phyloP scores from a whole-genome alignment of 495 filamentous ascomycete genomes.

The Neurospora discreta region DNA sequence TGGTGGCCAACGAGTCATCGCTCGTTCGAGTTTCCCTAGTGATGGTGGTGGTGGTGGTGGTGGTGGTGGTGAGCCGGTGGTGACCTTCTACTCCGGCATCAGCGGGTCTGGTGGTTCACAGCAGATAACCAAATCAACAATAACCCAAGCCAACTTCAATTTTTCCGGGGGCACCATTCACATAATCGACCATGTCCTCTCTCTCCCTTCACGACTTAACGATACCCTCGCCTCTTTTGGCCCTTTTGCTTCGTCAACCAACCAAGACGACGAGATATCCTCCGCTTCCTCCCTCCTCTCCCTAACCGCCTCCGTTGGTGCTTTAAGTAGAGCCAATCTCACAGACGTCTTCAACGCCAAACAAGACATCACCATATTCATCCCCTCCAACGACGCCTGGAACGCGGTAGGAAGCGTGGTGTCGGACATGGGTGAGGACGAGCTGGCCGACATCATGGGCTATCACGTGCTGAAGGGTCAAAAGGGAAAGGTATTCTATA shows the following conservation, averaged over 20 bases:
- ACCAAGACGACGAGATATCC: background rate
- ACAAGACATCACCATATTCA: conserved; percentile 53
- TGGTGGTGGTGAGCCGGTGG: conserved; percentile 7
- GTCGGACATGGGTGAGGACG: background rate
- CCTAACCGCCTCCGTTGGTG: conserved; percentile 48
- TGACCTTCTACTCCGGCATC: conserved; percentile 28
- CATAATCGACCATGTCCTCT: conserved; percentile 49
- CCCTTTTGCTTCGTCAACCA: background rate
- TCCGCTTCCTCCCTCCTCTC: background rate
- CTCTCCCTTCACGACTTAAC: conserved; percentile 41
- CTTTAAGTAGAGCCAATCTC: conserved; percentile 36
- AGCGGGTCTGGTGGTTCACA: conserved; percentile 6
- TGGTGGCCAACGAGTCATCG: conserved; percentile 30
- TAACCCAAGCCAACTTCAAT: conserved; percentile 34
- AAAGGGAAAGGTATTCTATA: conserved; percentile 40
- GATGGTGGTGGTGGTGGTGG: conserved; percentile 19
- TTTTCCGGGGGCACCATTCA: conserved; percentile 57
- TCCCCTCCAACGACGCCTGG: conserved; percentile 19
- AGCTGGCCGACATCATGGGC: conserved; percentile 12
- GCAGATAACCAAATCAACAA: background rate
- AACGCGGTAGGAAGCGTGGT: conserved; percentile 12
- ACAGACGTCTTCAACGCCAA: conserved; percentile 27
- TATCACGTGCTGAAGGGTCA: conserved; percentile 28
- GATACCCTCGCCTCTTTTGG: conserved; percentile 21
- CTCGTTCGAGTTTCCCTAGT: conserved; percentile 2